Evolutionary conservation across 2,329 filamentous ascomycete species (phyloP), one percentile per base, ranked within the genome.

Genomic region (Zopfia rhizophila): DNA sequence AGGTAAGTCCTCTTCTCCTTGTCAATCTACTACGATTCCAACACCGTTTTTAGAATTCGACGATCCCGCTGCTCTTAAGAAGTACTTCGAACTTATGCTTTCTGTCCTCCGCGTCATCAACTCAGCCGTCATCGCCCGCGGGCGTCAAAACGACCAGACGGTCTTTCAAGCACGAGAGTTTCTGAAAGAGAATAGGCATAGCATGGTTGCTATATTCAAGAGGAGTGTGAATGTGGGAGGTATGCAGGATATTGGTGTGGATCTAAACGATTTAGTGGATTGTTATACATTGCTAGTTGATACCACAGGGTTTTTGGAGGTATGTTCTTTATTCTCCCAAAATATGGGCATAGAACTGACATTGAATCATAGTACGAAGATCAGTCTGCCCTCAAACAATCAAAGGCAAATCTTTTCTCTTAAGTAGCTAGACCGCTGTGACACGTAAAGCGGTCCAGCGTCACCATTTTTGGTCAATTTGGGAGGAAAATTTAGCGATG

Each of bases 181-280:
- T 73, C 77, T 99, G 48, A 81, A 82, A 5, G 88, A 94, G 55
- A 91, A 96, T 69, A 82, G 93, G 51, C 85, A 87, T 69, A 85
- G 92, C 45, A 90, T 97, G 61, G 85, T 94, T 54, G 89, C 91
- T 32, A 87, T 96, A 14, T 89, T 99, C 63, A 99, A 99, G 77
- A 82, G 91, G 56, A 90, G 89, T 59, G 90, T 90, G 0, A 89
- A 89, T 35, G 89, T 96, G 45, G 88, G 89, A 13, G 68, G 69
- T 23, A 30, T 28, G 12, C 32, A 61, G 45, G 56, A 73, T 29
- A 76, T 85, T 24, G 84, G 85, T 39, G 78, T 85, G 44, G 82
- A 84, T 53, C 76, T 96, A 25, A 82, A 84, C 35, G 90, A 93
- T 58, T 73, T 97, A 56, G 90, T 92, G 5, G 91, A 96, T 69